phyloP scores from a whole-genome alignment of 305 asterid genomes.

The Rubia peregrina region DNA sequence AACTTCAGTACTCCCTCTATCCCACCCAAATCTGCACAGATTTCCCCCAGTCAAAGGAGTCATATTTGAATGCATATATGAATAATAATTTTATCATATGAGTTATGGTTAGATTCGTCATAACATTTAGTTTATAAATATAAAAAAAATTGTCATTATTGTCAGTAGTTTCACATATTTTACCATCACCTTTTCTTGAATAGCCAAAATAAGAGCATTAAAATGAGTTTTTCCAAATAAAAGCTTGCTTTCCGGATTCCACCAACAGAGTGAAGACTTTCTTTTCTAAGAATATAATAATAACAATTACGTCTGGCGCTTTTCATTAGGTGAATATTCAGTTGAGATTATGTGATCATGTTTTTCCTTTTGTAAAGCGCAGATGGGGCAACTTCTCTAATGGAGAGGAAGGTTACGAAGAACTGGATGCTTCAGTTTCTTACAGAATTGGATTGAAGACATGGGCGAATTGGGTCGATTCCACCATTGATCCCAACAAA shows the following conservation, averaged over 20 bases:
- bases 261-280: background rate
- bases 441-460: slow-evolving; percentile 68
- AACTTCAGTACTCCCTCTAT: too few relatives aligned
- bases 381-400: slow-evolving; percentile 88
- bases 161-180: too few relatives aligned
- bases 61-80: too few relatives aligned
- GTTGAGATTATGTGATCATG: background rate
- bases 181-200: too few relatives aligned
- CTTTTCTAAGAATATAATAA: background rate
- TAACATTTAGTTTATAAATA: too few relatives aligned
- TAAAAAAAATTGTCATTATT: too few relatives aligned
- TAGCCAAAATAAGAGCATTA: too few relatives aligned
- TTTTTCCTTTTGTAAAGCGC: slow-evolving; percentile 11
- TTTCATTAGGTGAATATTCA: background rate
- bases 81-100: too few relatives aligned
- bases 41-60: too few relatives aligned
- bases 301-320: background rate
- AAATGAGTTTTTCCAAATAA: too few relatives aligned
- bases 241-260: background rate
- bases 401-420: slow-evolving; percentile 70
- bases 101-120: too few relatives aligned
- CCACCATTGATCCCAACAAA: slow-evolving; percentile 56
- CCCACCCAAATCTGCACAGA: too few relatives aligned
- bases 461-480: slow-evolving; percentile 95
- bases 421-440: slow-evolving; percentile 53